phyloP scores from a whole-genome alignment of 495 filamentous ascomycete genomes.

The Daldinia grandis region DNA sequence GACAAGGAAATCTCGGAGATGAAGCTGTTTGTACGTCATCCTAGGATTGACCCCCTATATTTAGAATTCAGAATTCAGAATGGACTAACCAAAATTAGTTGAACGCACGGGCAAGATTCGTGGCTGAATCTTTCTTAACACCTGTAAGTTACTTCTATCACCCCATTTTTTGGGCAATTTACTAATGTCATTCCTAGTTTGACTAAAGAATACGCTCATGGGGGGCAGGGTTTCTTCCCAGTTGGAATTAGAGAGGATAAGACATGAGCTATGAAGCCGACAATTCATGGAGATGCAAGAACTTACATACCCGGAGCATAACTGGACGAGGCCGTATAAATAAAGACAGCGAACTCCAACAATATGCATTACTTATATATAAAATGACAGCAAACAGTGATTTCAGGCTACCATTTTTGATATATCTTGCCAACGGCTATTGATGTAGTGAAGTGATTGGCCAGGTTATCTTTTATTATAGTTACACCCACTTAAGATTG shows the following conservation, averaged over 20 bases:
- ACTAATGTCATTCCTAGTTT: slow-evolving; percentile 36
- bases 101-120: slow-evolving; percentile 96
- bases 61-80: not conserved
- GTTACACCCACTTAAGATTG: not conserved
- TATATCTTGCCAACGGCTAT: not conserved
- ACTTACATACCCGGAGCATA: slow-evolving; percentile 26
- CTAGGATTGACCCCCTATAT: not conserved
- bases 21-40: slow-evolving; percentile 92
- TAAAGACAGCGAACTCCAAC: not conserved
- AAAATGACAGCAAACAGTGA: slow-evolving; percentile 27
- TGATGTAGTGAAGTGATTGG: not conserved
- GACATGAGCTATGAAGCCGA: slow-evolving; percentile 13
- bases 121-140: slow-evolving; percentile 96
- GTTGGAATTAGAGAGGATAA: slow-evolving; percentile 17
- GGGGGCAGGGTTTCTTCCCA: not conserved
- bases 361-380: slow-evolving; percentile 29
- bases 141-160: slow-evolving; percentile 67
- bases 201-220: slow-evolving; percentile 30
- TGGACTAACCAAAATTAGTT: slow-evolving; percentile 65
- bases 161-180: not conserved
- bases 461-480: no score
- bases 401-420: slow-evolving; percentile 9
- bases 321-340: not conserved
- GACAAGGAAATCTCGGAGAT: slow-evolving; percentile 99
- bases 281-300: slow-evolving; percentile 16